phyloP scores from a whole-genome alignment of 2,329 filamentous ascomycete species.

The Thelonectria rubi region DNA sequence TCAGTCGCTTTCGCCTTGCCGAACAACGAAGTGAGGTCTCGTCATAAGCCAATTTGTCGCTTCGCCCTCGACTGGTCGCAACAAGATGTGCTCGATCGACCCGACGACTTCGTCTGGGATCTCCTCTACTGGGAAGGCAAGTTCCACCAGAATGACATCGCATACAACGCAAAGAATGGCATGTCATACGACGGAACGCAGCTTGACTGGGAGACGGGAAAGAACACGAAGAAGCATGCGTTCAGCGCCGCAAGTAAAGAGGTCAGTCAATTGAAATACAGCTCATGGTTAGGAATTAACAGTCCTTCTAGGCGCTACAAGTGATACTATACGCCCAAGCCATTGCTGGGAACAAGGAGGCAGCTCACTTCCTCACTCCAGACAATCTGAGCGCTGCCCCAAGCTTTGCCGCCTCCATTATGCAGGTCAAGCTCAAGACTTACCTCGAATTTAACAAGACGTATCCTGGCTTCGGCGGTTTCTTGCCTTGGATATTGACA shows the following conservation, averaged over 20 bases:
- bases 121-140: slow-evolving; percentile 56
- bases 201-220: slow-evolving; percentile 50
- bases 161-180: slow-evolving; percentile 53
- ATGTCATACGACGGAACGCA: slow-evolving; percentile 54
- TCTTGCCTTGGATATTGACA: slow-evolving; percentile 51
- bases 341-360: slow-evolving; percentile 49
- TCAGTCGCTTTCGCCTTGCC: slow-evolving; percentile 5
- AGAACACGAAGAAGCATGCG: slow-evolving; percentile 46
- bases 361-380: slow-evolving; percentile 52
- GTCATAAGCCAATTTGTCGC: slow-evolving; percentile 42
- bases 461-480: slow-evolving; percentile 53
- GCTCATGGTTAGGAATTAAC: not conserved
- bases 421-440: slow-evolving; percentile 50
- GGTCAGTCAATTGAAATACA: slow-evolving; percentile 25
- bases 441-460: slow-evolving; percentile 53
- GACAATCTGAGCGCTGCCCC: slow-evolving; percentile 45
- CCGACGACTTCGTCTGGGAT: slow-evolving; percentile 48
- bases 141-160: slow-evolving; percentile 53
- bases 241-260: slow-evolving; percentile 53
- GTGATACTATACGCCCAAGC: slow-evolving; percentile 55
- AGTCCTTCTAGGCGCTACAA: slow-evolving; percentile 47
- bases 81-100: slow-evolving; percentile 41
- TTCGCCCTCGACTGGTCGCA: slow-evolving; percentile 45
- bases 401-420: slow-evolving; percentile 47
- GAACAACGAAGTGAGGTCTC: not conserved